Evolutionary conservation across 31 red algal genomes (phyloP).

Genomic region (Odonthalia washingtoniensis): DNA sequence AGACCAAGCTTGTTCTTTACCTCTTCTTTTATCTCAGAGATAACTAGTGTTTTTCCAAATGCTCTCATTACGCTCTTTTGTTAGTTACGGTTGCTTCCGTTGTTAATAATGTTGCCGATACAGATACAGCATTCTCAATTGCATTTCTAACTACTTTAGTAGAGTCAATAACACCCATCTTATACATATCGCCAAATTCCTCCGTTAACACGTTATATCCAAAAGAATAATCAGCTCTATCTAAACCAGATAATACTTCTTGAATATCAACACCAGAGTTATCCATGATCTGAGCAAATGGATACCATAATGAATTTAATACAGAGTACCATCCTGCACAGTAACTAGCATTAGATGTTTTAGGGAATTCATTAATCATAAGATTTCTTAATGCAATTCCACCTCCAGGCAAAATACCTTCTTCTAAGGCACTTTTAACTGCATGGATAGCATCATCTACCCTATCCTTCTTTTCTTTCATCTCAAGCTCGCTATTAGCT

Average conservation of each 20-base stretch:
- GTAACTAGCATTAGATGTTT: conserved; percentile 47
- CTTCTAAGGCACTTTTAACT: conserved; percentile 70
- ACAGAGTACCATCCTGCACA: conserved; percentile 30
- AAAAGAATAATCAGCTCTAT: conserved; percentile 24
- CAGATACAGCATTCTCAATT: conserved; percentile 62
- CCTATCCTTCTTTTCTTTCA: conserved; percentile 87
- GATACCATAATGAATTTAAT: conserved; percentile 24
- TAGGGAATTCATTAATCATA: conserved; percentile 14
- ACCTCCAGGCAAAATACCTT: conserved; percentile 84
- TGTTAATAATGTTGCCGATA: conserved; percentile 50
- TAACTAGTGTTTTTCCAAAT: conserved; percentile 37
- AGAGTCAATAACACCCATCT: conserved; percentile 62
- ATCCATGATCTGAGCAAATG: conserved; percentile 54
- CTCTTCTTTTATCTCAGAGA: conserved; percentile 89
- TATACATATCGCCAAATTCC: conserved; percentile 55
- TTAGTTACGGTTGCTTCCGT: conserved; percentile 37
- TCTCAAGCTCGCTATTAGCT: conserved; percentile 80
- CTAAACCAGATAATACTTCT: conserved; percentile 40
- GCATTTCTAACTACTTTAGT: conserved; percentile 53
- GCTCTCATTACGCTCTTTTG: too few relatives aligned
- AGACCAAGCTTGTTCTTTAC: conserved; percentile 21
- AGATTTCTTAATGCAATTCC: conserved; percentile 59
- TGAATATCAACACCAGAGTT: conserved; percentile 57
- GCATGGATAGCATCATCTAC: conserved; percentile 85
- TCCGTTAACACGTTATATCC: conserved; percentile 60